Evolutionary conservation across 1,284 basidiomycete species (phyloP).

Genomic region (Ustilago cynodontis): DNA sequence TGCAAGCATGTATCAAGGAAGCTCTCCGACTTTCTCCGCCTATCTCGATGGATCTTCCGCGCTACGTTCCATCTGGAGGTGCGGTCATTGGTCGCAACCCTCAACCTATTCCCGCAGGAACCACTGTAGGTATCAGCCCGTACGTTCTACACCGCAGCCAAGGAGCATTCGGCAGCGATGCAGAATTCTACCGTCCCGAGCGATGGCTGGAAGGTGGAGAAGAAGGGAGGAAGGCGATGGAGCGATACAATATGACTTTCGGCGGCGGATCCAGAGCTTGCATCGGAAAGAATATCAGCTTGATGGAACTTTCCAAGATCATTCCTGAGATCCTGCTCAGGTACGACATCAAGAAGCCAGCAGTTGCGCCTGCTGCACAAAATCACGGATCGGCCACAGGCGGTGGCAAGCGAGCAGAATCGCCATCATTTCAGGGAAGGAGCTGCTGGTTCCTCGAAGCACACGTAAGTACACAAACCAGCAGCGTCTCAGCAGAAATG

Average conservation of each 20-base stretch:
- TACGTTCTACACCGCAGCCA: slow-evolving; percentile 61
- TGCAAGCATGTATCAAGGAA: slow-evolving; percentile 69
- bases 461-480: slow-evolving; percentile 26
- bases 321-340: slow-evolving; percentile 57
- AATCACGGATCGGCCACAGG: not conserved
- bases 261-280: slow-evolving; percentile 58
- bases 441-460: slow-evolving; percentile 52
- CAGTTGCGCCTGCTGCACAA: not conserved
- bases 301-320: slow-evolving; percentile 65
- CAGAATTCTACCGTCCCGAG: slow-evolving; percentile 58
- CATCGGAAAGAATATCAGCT: slow-evolving; percentile 64
- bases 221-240: slow-evolving; percentile 43
- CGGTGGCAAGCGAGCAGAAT: not conserved
- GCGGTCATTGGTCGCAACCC: slow-evolving; percentile 55
- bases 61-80: slow-evolving; percentile 59
- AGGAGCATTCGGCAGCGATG: slow-evolving; percentile 58
- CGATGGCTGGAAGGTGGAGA: slow-evolving; percentile 61
- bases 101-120: slow-evolving; percentile 54
- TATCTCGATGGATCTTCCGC: slow-evolving; percentile 64
- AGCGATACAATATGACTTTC: slow-evolving; percentile 55
- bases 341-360: slow-evolving; percentile 50
- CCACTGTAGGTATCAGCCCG: slow-evolving; percentile 60
- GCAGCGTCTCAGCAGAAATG: no score
- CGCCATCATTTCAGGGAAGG: slow-evolving; percentile 38
- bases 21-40: slow-evolving; percentile 66